Percentiles rank a stretch among this genome's conserved stretches.
Conservation (phyloP, 139 green algal genomes). For the Chlorella ohadii region DNA sequence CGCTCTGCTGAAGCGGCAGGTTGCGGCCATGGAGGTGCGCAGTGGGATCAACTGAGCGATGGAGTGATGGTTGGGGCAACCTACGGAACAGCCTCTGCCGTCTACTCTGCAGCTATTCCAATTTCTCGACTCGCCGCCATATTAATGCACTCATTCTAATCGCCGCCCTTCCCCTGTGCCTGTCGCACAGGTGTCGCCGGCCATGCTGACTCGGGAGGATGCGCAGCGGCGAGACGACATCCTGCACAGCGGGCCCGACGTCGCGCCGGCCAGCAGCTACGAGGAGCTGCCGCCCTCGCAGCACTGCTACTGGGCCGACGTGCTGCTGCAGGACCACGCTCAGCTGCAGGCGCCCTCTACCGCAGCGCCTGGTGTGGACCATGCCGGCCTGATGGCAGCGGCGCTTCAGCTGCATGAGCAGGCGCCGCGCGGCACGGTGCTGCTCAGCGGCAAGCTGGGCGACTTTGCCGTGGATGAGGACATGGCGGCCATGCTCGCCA, state of each 20-base stretch:
- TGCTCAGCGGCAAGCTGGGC: background rate
- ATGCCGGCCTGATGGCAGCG: background rate
- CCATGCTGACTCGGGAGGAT: background rate
- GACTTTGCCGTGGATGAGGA: background rate
- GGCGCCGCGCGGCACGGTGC: background rate
- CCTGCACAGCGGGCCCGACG: background rate
- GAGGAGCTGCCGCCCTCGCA: conserved; percentile 2
- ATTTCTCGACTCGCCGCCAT: too few species aligned
- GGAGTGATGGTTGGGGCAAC: too few species aligned
- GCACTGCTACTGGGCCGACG: conserved; percentile 1
- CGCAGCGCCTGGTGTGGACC: background rate
- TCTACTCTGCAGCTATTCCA: too few species aligned
- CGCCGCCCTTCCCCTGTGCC: background rate
- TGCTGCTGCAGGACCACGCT: background rate
- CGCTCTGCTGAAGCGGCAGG: conserved; percentile 15
- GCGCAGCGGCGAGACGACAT: background rate
- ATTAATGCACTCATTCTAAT: too few species aligned
- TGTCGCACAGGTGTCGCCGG: background rate
- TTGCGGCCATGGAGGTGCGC: background rate
- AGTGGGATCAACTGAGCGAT: too few species aligned
- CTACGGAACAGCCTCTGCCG: too few species aligned
- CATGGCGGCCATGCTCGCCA: background rate
- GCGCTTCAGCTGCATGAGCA: background rate
- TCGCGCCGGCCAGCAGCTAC: conserved; percentile 2
- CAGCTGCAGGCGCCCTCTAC: background rate